Evolutionary conservation across 805 yeast genomes (phyloP), one percentile per base, ranked within the genome.

Genomic region (Soucietia sequanensis): DNA sequence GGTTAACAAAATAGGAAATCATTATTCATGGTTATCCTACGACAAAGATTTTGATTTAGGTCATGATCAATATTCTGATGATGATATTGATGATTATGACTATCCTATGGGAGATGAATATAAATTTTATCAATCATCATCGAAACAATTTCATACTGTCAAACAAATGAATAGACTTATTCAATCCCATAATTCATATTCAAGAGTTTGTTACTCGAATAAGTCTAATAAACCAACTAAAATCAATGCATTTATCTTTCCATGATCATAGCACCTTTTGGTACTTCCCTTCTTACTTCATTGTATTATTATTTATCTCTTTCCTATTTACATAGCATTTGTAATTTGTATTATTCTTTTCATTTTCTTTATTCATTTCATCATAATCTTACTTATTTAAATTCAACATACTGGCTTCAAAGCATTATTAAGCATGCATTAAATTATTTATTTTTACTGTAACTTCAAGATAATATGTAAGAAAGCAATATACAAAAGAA

Each of bases 11-110:
- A 14, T n/a, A 16, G 25, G 34, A 6, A 25, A 25, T 20, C 48
- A 48, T 29, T 47, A 37, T 34, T 46, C 58, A 11, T 61, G 68
- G 68, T 39, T 61, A 5, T 53, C 58, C 56, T 60, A 54, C 39
- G 66, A 60, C 12, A 47, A 44, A 28, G 68, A 61, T 35, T 46
- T 43, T 24, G 50, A 52, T 21, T 41, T 52, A 25, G 34, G 46
- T 17, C 38, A 48, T 26, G 52, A 47, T 9, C 52, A 50, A 6
- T 43, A 40, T 23, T 38, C 44, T 8, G 53, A 46, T 27, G 48
- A 41, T 20, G 50, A 42, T 7, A 12, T 7, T 7, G 27, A 25
- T 14, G 27, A 14, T 14, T 8, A 25, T 12, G 14, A 7, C 8
- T 11, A 8, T 8, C 10, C 10, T 11, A 11, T 9, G 10, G 23